A percentile compares a stretch with the other conserved stretches of the same genome.
Evolutionary conservation across 495 filamentous ascomycete genomes (phyloP).

Genomic region (Xylaria grammica): DNA sequence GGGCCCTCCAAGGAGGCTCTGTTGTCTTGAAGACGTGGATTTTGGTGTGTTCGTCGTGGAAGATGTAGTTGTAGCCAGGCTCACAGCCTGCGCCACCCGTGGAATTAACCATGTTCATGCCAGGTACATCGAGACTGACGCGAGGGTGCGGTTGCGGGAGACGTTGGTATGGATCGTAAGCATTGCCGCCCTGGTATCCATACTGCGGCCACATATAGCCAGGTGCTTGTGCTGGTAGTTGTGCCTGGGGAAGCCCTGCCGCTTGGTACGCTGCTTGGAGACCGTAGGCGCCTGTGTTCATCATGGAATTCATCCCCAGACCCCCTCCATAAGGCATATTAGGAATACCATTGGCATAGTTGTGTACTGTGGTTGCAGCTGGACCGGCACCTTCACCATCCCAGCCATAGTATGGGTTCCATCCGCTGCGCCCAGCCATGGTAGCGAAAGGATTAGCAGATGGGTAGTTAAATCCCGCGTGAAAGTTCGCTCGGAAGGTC

Average conservation of each 20-base stretch:
- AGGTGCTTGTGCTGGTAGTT: neutral
- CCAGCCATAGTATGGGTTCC: conserved; percentile 23
- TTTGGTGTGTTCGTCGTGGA: conserved; percentile 52
- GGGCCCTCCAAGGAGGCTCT: conserved; percentile 50
- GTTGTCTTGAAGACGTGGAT: conserved; percentile 52
- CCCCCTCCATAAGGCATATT: neutral
- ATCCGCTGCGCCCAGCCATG: conserved; percentile 21
- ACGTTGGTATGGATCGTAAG: conserved; percentile 28
- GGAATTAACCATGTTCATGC: conserved; percentile 60
- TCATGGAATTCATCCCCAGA: neutral
- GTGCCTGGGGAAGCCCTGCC: neutral
- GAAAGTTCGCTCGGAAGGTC: neutral
- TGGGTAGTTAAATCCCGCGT: neutral
- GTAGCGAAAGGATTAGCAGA: neutral
- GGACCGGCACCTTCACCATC: conserved; percentile 1
- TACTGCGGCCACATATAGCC: conserved; percentile 3
- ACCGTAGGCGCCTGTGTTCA: neutral
- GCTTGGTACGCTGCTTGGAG: neutral
- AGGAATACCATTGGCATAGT: neutral
- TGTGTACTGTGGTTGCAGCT: neutral
- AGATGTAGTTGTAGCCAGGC: conserved; percentile 59
- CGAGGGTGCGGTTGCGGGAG: conserved; percentile 39
- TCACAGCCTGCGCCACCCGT: conserved; percentile 60
- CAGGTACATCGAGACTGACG: conserved; percentile 55
- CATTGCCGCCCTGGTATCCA: neutral